Evolutionary conservation across 805 yeast species (phyloP), one percentile per base, ranked within the genome.

Genomic region (Ogataea salicorniae): DNA sequence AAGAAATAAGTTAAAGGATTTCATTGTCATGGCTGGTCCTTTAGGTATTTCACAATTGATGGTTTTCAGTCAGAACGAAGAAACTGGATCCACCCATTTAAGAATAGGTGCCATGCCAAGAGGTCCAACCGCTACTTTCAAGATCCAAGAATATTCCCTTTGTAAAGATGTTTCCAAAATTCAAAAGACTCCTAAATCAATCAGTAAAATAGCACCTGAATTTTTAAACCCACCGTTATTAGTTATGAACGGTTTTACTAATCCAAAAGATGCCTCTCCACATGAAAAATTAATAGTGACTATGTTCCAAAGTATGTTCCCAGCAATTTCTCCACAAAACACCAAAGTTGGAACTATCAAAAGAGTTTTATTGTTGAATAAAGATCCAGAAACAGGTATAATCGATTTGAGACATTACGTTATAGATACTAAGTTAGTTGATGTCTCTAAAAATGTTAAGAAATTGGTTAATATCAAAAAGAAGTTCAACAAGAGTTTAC

Each of bases 1-100:
- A 63, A 74, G 87, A 37, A 94, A 94, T 67, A 87, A 83, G 62
- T 73, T 94, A 55, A 88, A 86, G 65, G 99, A 92, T 69, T 94
- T 86, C 58, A 79, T 91, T n/a, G 96, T 89, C n/a, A 91, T 94
- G 97, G 87, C 97, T 36, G 98, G 98, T 6, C 98, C 98, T 14
- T 73, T 94, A 39, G 96, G 96, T 26, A 96, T 94, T 20, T 77
- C 92, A 6, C 96, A 92, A 68, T 68, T 94, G 61, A 80, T 94
- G 69, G 73, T 92, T 18, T 91, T 94, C 72, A 84, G 89, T 52
- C 96, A 90, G 63, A 78, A 87, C 36, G 84, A 81, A 56, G 76
- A 75, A 38, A 71, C 84, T 1, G 97, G 97, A 7, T 83, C 81
- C 47, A 83, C 94, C 5, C 84, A 92, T 43, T 72, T 94, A 53